Base-by-base conservation (phyloP, 345 rosid species). In the Erysimum cheiranthoides region DNA sequence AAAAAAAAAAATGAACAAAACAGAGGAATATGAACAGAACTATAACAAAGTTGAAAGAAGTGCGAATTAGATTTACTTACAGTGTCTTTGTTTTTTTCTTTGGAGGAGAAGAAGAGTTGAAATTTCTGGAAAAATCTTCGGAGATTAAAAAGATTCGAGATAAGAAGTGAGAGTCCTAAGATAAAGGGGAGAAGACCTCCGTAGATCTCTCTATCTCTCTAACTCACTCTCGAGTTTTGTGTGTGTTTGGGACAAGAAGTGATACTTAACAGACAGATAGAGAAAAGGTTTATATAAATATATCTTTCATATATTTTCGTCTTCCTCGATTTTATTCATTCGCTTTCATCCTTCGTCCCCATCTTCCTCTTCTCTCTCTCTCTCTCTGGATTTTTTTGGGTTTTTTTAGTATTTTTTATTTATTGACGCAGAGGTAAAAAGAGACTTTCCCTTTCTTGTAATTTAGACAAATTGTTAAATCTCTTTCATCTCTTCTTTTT, bases 1-100 rank as follows among this genome's bases (percentile, higher is more conserved):
- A 2, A 64, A 0, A 8, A 1, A 25, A 25, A 9, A 47, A 50
- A 50, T n/a, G n/a, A 5, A 5, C 17, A 32, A 68, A 62, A 70
- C 56, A 72, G 73, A 68, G 74, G 70, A 61, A 61, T n/a, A 51
- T 51, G 56, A 75, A 57, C 30, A 75, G 31, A 66, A 18, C n/a
- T 39, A 16, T 61, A 61, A 61, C 39, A 51, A 30, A 30, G 32
- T 27, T 52, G 62, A 39, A 53, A 27, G 7, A 66, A 50, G 7
- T 27, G n/a, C 2, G 25, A 51, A 1, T 40, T 74, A 2, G 21
- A 75, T 61, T 64, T 71, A 59, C 81, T 72, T 66, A 21, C 8
- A 47, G 9, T 18, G 45, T 16, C 45, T 46, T 27, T 71, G 13
- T 17, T 13, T 35, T 74, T 1, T 6, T 27, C 60, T 64, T 36